Evolutionary conservation across 2,329 filamentous ascomycete genomes (phyloP), one percentile per base, ranked within the genome.

Genomic region (Dactylellina cionopaga): DNA sequence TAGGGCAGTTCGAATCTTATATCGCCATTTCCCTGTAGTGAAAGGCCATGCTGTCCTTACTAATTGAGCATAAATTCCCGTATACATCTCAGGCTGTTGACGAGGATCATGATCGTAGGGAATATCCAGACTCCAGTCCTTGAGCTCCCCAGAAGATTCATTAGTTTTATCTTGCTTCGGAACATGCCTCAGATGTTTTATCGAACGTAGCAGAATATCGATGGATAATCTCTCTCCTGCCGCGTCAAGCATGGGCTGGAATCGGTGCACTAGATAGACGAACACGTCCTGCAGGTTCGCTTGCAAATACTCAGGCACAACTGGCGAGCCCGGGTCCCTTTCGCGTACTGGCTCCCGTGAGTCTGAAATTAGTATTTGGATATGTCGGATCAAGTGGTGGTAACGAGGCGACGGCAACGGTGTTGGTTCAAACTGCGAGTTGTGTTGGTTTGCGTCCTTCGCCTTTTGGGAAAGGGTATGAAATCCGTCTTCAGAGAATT

Each of bases 1-100:
- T 15, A 55, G 39, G 2, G 33, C 19, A 9, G 51, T 55, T 41
- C 11, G 19, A 25, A 55, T 27, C 22, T 17, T 27, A 39, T 24
- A 17, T 35, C 13, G 19, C 33, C 51, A 41, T 5, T 19, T 13
- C 11, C 51, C 51, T 3, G 22, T 55, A n/a, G 51, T 55, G 22
- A 55, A 55, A 19, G 51, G 51, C 51, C 51, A 55, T 17, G 22
- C 35, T 35, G 41, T 41, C 5, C 51, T 19, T 13, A 55, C 5
- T 19, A 55, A 41, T 17, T 55, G 33, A 11, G 27, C 51, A 11
- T 55, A 55, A 1, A 39, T n/a, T n/a, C n/a, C n/a, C n/a, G n/a
- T n/a, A n/a, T n/a, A n/a, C n/a, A n/a, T n/a, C n/a, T n/a, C n/a
- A n/a, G n/a, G n/a, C n/a, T n/a, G n/a, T n/a, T n/a, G 11, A 19